phyloP scores from a whole-genome alignment of 2,329 filamentous ascomycete genomes.

The Byssochlamys sp. region DNA sequence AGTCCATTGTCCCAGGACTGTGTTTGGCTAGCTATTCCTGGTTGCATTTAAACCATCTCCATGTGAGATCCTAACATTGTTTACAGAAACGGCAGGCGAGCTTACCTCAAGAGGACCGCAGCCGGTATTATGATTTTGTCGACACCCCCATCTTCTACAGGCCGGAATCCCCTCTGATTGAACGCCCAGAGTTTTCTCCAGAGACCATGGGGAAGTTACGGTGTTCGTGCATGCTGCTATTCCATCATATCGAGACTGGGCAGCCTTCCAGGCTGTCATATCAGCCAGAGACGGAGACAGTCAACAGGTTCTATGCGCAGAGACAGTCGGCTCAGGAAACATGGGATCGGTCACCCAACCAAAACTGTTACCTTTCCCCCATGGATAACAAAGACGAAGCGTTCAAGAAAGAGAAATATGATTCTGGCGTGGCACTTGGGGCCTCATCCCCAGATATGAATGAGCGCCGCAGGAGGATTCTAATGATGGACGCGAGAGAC shows the following conservation, averaged over 20 bases:
- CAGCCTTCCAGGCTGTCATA: not conserved
- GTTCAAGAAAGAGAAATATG: constrained; percentile 10
- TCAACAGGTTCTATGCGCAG: not conserved
- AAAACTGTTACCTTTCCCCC: not conserved
- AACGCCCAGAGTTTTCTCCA: constrained; percentile 23
- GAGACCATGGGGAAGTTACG: constrained; percentile 27
- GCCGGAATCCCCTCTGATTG: constrained; percentile 23
- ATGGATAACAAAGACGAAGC: not conserved
- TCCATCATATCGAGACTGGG: constrained; percentile 21
- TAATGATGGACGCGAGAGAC: not conserved
- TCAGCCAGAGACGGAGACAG: not conserved
- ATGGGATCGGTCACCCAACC: not conserved
- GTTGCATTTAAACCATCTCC: not conserved
- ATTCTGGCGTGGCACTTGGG: constrained; percentile 14
- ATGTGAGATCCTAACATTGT: not conserved
- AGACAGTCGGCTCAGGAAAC: not conserved
- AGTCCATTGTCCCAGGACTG: not conserved
- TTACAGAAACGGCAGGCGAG: not conserved
- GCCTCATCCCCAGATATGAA: constrained; percentile 12
- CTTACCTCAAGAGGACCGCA: constrained; percentile 5
- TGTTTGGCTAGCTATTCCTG: not conserved
- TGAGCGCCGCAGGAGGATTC: constrained; percentile 5
- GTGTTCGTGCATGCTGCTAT: constrained; percentile 25
- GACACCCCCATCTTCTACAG: constrained; percentile 24
- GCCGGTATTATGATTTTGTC: constrained; percentile 23